Conservation (phyloP, 2,329 filamentous ascomycete species). For the Aspergillus calidoustus region DNA sequence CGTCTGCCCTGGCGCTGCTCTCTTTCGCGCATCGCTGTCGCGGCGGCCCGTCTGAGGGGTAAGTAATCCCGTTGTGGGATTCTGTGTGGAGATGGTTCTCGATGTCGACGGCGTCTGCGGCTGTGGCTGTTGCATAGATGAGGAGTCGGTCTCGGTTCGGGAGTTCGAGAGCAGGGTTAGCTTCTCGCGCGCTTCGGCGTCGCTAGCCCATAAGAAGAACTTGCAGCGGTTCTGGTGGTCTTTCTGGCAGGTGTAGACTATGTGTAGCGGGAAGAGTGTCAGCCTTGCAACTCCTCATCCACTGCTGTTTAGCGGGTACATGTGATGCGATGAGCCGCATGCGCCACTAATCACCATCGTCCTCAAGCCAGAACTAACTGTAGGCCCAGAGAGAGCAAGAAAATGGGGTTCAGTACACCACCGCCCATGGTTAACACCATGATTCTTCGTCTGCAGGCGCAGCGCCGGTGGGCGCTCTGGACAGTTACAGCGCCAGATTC, state of each 20-base stretch:
- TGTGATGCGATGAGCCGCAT: neutral
- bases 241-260: constrained; percentile 63
- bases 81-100: neutral
- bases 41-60: constrained; percentile 40
- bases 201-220: constrained; percentile 67
- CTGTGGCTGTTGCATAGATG: constrained; percentile 1
- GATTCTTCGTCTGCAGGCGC: constrained; percentile 62
- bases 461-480: constrained; percentile 57
- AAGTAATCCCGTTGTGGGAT: constrained; percentile 31
- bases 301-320: neutral
- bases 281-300: neutral
- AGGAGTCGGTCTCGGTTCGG: constrained; percentile 46
- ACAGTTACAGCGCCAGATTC: constrained; percentile 61
- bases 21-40: neutral
- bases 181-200: constrained; percentile 60
- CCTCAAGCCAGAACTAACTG: neutral
- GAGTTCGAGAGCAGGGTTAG: constrained; percentile 55
- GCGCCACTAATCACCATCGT: neutral
- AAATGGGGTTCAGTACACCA: constrained; percentile 49
- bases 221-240: constrained; percentile 54
- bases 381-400: neutral
- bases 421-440: constrained; percentile 59
- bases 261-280: neutral
- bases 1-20: constrained; percentile 3
- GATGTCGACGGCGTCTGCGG: constrained; percentile 32